These are phyloP conservation scores for Ceratocystis papillata DNA, from an alignment of 2,329 filamentous ascomycete genomes.

Conservation along the genomic window DNA sequence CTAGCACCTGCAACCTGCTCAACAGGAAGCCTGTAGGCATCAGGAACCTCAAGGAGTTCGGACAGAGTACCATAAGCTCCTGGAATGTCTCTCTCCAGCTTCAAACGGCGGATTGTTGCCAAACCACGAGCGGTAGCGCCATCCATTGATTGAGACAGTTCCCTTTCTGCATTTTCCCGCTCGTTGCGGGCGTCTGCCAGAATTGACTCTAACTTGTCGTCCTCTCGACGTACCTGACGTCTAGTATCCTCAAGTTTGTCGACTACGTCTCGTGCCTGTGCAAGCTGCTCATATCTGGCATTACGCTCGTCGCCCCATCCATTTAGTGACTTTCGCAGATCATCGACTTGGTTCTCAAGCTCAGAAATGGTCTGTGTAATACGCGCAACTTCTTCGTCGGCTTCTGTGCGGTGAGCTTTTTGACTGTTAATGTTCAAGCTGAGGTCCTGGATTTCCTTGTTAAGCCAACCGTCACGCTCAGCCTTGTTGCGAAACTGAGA, in stretches of 20 bases:
- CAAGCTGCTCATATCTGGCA: constrained; percentile 60
- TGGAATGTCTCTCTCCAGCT: constrained; percentile 64
- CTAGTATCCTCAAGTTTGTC: constrained; percentile 76
- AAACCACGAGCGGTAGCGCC: constrained; percentile 76
- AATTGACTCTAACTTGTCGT: constrained; percentile 72
- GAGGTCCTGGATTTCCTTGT: constrained; percentile 68
- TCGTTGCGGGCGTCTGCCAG: constrained; percentile 66
- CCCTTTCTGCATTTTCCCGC: constrained; percentile 63
- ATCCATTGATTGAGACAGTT: constrained; percentile 77
- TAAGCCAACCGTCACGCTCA: constrained; percentile 76
- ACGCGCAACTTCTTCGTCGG: constrained; percentile 66
- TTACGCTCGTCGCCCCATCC: constrained; percentile 67
- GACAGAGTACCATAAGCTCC: constrained; percentile 89
- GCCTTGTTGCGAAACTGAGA: constrained; percentile 79
- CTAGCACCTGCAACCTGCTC: constrained; percentile 89
- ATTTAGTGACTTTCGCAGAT: constrained; percentile 61
- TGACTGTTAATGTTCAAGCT: constrained; percentile 65
- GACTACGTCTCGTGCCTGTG: constrained; percentile 64
- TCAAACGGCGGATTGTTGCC: constrained; percentile 73
- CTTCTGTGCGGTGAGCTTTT: constrained; percentile 74
- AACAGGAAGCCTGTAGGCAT: constrained; percentile 75
- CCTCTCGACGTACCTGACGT: constrained; percentile 77
- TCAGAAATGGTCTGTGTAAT: constrained; percentile 60
- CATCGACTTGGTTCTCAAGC: constrained; percentile 61
- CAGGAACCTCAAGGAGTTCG: constrained; percentile 78